Evolutionary conservation across 2,329 filamentous ascomycete species (phyloP).

Genomic region (Cordyceps pruinosa): DNA sequence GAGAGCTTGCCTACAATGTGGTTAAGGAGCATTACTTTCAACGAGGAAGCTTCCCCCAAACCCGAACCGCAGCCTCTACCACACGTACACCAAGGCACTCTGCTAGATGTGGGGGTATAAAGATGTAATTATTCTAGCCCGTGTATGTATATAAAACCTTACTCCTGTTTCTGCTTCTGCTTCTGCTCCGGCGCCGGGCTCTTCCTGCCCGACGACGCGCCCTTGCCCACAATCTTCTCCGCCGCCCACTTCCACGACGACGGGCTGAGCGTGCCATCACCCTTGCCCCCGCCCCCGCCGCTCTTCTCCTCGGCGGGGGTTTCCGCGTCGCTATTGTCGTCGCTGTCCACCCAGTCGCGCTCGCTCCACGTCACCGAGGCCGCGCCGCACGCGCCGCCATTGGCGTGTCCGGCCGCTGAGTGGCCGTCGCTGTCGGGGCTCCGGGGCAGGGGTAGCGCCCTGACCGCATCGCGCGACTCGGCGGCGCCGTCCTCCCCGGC

Average conservation of each 20-base stretch:
- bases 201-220: slow-evolving; percentile 20
- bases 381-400: background rate
- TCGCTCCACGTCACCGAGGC: slow-evolving; percentile 58
- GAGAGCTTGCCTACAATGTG: background rate
- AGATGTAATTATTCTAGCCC: background rate
- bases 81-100: no score
- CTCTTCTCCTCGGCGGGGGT: background rate
- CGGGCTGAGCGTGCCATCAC: slow-evolving; percentile 14
- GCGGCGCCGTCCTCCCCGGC: background rate
- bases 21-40: no score
- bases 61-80: no score
- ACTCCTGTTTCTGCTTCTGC: background rate
- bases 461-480: slow-evolving; percentile 38
- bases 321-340: slow-evolving; percentile 31
- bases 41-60: no score
- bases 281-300: background rate
- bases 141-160: background rate
- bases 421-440: background rate
- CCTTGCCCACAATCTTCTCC: slow-evolving; percentile 47
- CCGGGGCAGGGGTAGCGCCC: slow-evolving; percentile 35
- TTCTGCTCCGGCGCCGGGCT: slow-evolving; percentile 18
- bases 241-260: slow-evolving; percentile 46
- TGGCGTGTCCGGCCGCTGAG: slow-evolving; percentile 14
- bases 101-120: background rate
- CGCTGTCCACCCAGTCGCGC: slow-evolving; percentile 53